These are phyloP conservation scores for Nelumbo lutea DNA, from an alignment of 164 flowering plant genomes.

Conservation along the genomic window DNA sequence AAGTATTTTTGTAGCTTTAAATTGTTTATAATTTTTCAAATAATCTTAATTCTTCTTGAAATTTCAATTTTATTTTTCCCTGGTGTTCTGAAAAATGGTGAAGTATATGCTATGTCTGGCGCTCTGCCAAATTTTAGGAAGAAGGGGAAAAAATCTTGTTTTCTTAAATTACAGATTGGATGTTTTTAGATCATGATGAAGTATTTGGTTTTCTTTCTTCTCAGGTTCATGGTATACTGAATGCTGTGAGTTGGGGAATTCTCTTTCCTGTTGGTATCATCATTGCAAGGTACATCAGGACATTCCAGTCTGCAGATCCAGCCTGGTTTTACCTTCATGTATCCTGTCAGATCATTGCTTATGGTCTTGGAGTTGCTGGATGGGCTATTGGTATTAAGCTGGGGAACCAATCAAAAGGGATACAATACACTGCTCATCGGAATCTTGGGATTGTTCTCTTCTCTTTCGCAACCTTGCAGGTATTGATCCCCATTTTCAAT, in stretches of 20 bases:
- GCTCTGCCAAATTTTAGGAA: no score
- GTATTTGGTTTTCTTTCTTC: not conserved
- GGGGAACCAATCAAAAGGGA: constrained; percentile 54
- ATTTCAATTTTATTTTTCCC: no score
- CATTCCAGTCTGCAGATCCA: constrained; percentile 59
- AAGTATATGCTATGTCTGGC: no score
- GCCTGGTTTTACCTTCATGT: constrained; percentile 85
- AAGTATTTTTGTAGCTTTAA: not conserved
- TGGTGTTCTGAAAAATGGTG: no score
- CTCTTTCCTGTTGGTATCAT: constrained; percentile 62
- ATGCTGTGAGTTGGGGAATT: constrained; percentile 80
- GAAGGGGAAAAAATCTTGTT: not conserved
- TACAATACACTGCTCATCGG: constrained; percentile 41
- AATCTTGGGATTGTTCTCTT: constrained; percentile 74
- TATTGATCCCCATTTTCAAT: constrained; percentile 14
- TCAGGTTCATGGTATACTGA: constrained; percentile 82
- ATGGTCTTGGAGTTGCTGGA: constrained; percentile 75
- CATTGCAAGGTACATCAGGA: constrained; percentile 59
- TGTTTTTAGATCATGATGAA: not conserved
- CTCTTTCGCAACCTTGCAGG: constrained; percentile 73
- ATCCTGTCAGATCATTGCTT: constrained; percentile 59
- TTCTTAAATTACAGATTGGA: not conserved
- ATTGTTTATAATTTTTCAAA: no score
- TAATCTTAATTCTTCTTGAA: no score
- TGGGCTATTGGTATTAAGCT: constrained; percentile 82